Percentiles rank a stretch among this genome's conserved stretches.
Evolutionary conservation across 2,329 filamentous ascomycete species (phyloP).

Genomic region (Apiospora sp.): DNA sequence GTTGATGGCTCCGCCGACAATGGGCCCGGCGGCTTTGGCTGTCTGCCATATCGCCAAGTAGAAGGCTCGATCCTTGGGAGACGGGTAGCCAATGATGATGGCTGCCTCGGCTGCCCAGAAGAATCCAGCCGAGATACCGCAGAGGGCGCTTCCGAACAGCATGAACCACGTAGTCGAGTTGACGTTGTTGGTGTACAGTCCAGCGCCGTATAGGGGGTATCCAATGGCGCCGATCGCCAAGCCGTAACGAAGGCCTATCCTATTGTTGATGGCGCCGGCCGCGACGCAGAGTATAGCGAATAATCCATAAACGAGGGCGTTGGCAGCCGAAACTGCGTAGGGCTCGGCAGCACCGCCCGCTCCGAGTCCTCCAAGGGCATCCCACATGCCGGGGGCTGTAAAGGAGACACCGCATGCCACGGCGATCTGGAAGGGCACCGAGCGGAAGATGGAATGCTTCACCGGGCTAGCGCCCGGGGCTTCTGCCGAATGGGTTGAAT

Average conservation of each 20-base stretch:
- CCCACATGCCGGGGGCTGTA: conserved; percentile 51
- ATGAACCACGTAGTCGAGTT: conserved; percentile 70
- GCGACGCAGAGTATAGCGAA: conserved; percentile 53
- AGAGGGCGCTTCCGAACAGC: conserved; percentile 67
- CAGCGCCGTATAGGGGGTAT: conserved; percentile 70
- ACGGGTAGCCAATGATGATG: conserved; percentile 70
- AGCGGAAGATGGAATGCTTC: conserved; percentile 40
- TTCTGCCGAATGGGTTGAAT: conserved; percentile 1
- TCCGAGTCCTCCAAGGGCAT: conserved; percentile 51
- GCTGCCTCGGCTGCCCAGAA: conserved; percentile 76
- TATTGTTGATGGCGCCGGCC: conserved; percentile 47
- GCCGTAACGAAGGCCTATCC: conserved; percentile 48
- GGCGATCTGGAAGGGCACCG: conserved; percentile 48
- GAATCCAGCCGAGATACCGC: conserved; percentile 68
- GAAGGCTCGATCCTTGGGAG: conserved; percentile 65
- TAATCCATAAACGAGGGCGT: conserved; percentile 54
- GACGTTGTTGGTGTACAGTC: conserved; percentile 70
- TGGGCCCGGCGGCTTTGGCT: conserved; percentile 50
- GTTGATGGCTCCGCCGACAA: conserved; percentile 59
- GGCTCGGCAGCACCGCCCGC: conserved; percentile 52
- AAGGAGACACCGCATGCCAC: conserved; percentile 50
- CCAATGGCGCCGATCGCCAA: conserved; percentile 59
- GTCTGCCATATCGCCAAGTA: conserved; percentile 61
- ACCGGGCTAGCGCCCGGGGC: conserved; percentile 26
- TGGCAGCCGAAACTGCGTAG: conserved; percentile 53